phyloP scores from a whole-genome alignment of 495 filamentous ascomycete genomes.

The Collariella sp. region DNA sequence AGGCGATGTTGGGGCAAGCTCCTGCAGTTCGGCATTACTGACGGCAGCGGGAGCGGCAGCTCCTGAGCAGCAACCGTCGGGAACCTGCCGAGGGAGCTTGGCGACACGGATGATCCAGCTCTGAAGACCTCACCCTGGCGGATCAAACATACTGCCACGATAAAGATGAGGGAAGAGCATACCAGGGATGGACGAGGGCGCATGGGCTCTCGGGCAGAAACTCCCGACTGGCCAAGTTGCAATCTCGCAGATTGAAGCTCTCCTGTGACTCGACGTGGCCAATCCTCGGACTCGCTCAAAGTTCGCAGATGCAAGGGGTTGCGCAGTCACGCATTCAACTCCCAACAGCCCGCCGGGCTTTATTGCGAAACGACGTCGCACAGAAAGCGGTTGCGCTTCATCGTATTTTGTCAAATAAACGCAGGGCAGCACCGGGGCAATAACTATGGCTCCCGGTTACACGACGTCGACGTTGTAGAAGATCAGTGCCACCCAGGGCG shows the following conservation, averaged over 20 bases:
- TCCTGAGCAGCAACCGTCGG: neutral
- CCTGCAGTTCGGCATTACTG: no score
- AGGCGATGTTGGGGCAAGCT: neutral
- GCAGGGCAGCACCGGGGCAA: conserved; percentile 2
- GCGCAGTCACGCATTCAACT: neutral
- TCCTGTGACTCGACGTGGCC: neutral
- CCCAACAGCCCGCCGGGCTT: neutral
- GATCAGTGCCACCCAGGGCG: neutral
- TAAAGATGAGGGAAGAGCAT: neutral
- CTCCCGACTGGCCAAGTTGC: neutral
- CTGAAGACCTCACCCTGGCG: neutral
- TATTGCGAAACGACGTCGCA: neutral
- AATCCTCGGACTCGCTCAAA: neutral
- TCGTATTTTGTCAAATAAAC: conserved; percentile 16
- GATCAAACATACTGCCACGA: neutral
- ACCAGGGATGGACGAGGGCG: neutral
- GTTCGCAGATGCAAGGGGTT: neutral
- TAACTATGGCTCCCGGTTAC: conserved; percentile 1
- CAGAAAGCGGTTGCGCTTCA: neutral
- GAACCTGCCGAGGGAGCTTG: neutral
- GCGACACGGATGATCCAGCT: neutral
- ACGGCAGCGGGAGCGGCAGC: neutral
- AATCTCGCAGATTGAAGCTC: neutral
- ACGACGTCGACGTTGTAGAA: neutral
- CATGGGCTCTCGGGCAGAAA: no score